Percentiles rank a stretch among this genome's conserved stretches.
Conservation (phyloP, 208 protist genomes). For the Crithidia fasciculata region DNA sequence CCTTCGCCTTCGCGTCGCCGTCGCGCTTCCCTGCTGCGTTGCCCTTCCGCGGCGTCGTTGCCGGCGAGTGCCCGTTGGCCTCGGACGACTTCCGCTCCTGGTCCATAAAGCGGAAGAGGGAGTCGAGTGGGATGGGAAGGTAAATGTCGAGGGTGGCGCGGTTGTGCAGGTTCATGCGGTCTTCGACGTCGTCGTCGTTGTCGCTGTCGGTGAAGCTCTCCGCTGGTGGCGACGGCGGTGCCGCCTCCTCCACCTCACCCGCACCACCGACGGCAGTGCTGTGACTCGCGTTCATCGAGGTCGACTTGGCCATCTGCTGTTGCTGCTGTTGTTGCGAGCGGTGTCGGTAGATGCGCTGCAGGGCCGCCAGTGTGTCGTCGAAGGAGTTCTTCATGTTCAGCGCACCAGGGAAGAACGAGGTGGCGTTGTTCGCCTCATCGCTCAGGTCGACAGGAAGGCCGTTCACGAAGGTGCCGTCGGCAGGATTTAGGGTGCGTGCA, state of each 20-base stretch:
- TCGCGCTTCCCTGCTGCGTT: neutral
- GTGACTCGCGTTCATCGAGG: neutral
- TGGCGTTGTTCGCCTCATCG: conserved; percentile 7
- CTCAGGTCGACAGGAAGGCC: conserved; percentile 44
- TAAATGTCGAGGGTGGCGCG: conserved; percentile 85
- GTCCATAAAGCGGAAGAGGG: conserved; percentile 73
- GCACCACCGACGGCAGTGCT: no score
- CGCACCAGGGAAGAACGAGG: conserved; percentile 1
- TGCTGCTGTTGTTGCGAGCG: conserved; percentile 31
- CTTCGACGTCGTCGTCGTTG: conserved; percentile 77
- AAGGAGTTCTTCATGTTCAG: conserved; percentile 43
- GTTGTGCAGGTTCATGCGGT: conserved; percentile 81
- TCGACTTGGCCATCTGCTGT: conserved; percentile 12
- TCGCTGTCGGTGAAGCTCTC: conserved; percentile 38
- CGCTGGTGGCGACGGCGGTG: neutral
- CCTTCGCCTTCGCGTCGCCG: neutral
- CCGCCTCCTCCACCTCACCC: neutral
- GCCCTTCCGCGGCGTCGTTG: neutral
- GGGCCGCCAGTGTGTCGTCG: conserved; percentile 40
- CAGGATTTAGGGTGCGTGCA: conserved; percentile 56
- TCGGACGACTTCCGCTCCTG: conserved; percentile 45
- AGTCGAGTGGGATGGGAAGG: conserved; percentile 72
- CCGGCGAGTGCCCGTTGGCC: neutral
- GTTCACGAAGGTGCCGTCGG: conserved; percentile 60
- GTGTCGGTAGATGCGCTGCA: conserved; percentile 40